Conservation (phyloP, 2,329 filamentous ascomycete genomes). For the Passalora sequoiae region DNA sequence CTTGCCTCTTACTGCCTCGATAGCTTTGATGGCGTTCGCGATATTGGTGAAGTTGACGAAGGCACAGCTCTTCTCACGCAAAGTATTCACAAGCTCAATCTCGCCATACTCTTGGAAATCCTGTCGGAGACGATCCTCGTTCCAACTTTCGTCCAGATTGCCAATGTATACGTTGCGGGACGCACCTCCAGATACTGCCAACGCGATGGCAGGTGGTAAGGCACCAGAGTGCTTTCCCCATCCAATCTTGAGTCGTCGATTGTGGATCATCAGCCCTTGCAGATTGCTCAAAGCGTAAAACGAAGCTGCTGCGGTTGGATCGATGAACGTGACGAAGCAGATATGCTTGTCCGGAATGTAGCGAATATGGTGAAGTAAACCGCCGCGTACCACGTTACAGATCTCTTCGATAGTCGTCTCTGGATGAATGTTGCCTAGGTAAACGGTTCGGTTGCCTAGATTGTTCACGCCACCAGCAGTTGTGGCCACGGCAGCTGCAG, state of each 20-base stretch:
- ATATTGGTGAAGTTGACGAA: constrained; percentile 99
- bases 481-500: constrained; percentile 91
- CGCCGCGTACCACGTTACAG: constrained; percentile 95
- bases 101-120: constrained; percentile 97
- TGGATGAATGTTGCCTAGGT: constrained; percentile 96
- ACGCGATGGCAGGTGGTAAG: constrained; percentile 87
- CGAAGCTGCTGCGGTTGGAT: constrained; percentile 92
- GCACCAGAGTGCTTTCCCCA: constrained; percentile 99
- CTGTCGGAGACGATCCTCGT: constrained; percentile 87
- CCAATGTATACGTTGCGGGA: constrained; percentile 99
- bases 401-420: constrained; percentile 99
- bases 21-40: constrained; percentile 98
- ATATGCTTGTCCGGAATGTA: constrained; percentile 99
- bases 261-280: constrained; percentile 98
- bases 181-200: constrained; percentile 92
- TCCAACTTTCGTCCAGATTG: constrained; percentile 96
- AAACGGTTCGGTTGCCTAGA: constrained; percentile 93
- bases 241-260: constrained; percentile 93
- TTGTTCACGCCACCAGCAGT: constrained; percentile 97
- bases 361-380: constrained; percentile 92
- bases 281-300: constrained; percentile 98
- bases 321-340: constrained; percentile 99
- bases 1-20: constrained; percentile 87
- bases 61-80: constrained; percentile 97
- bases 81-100: constrained; percentile 93